Percentiles rank a stretch among this genome's conserved stretches.
These are phyloP conservation scores for Craspedostauros australis DNA, from an alignment of 108 stramenopile genomes.

Conservation along the genomic window DNA sequence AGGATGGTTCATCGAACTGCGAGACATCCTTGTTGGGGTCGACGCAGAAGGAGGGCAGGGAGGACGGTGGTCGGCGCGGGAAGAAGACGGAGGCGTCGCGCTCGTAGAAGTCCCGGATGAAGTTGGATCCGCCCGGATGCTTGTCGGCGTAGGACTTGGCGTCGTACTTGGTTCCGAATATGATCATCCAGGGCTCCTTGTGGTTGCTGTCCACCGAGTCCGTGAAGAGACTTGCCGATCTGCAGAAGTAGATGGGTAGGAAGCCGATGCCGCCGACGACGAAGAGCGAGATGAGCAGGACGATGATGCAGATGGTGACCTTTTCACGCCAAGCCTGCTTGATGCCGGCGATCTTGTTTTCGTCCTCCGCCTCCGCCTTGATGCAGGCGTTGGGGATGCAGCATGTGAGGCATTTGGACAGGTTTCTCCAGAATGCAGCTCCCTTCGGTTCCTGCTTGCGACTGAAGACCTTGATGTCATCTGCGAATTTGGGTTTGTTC, in stretches of 20 bases:
- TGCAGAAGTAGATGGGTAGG: conserved; percentile 8
- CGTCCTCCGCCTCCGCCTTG: conserved; percentile 25
- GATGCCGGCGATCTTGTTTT: no score
- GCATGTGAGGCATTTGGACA: conserved; percentile 33
- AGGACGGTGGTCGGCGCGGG: conserved; percentile 29
- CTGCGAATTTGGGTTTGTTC: no score
- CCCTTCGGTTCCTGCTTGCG: not conserved
- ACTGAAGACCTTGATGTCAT: not conserved
- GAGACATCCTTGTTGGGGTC: conserved; percentile 12
- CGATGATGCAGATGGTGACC: no score
- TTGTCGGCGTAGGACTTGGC: conserved; percentile 17
- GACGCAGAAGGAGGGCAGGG: conserved; percentile 22
- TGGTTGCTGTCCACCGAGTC: conserved; percentile 8
- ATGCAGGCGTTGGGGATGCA: conserved; percentile 31
- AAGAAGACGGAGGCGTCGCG: conserved; percentile 39
- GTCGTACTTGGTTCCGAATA: conserved; percentile 38
- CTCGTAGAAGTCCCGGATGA: conserved; percentile 10
- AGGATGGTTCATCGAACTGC: conserved; percentile 7
- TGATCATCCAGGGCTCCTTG: conserved; percentile 38
- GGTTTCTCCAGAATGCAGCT: conserved; percentile 25
- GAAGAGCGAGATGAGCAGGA: not conserved
- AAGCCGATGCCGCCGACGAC: no score
- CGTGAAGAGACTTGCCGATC: not conserved
- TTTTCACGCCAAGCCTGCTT: conserved; percentile 3
- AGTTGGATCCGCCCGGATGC: conserved; percentile 26